These are phyloP conservation scores for Xylariaceae sp. DNA, from an alignment of 2,329 filamentous ascomycete species.

Conservation along the genomic window DNA sequence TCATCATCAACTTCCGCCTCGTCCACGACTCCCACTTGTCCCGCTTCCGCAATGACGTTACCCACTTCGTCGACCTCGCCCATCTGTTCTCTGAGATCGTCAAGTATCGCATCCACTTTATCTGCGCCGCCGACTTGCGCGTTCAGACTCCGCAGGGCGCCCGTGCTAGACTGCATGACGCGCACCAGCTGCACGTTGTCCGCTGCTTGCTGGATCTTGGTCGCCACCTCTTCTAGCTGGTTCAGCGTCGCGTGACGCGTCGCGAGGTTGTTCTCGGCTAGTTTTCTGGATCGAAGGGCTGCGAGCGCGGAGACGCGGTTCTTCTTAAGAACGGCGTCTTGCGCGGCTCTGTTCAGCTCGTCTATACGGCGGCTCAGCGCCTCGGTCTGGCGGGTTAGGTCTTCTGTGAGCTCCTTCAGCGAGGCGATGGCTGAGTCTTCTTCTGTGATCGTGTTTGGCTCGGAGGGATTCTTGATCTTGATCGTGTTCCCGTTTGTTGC, in stretches of 20 bases:
- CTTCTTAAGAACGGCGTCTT: slow-evolving; percentile 66
- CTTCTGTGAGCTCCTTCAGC: slow-evolving; percentile 72
- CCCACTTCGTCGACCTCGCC: slow-evolving; percentile 77
- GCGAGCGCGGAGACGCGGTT: slow-evolving; percentile 73
- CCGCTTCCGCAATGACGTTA: slow-evolving; percentile 66
- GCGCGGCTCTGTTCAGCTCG: slow-evolving; percentile 60
- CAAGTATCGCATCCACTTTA: slow-evolving; percentile 71
- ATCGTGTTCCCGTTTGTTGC: slow-evolving; percentile 65
- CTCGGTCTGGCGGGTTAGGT: slow-evolving; percentile 68
- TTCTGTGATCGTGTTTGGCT: slow-evolving; percentile 53
- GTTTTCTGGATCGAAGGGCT: slow-evolving; percentile 77
- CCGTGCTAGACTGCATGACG: slow-evolving; percentile 75
- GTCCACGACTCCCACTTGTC: slow-evolving; percentile 53
- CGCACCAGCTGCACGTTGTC: slow-evolving; percentile 80
- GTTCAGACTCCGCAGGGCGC: slow-evolving; percentile 70
- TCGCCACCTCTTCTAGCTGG: slow-evolving; percentile 79
- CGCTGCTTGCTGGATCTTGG: slow-evolving; percentile 79
- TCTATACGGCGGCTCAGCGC: slow-evolving; percentile 65
- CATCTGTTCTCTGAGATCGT: slow-evolving; percentile 75
- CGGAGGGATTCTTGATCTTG: slow-evolving; percentile 60
- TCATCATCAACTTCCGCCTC: slow-evolving; percentile 86
- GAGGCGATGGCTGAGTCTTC: slow-evolving; percentile 81
- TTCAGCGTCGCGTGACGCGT: slow-evolving; percentile 68
- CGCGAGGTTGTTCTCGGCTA: slow-evolving; percentile 69
- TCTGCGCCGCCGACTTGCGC: slow-evolving; percentile 72